These are phyloP conservation scores for Favolaschia claudopus DNA, from an alignment of 768 basidiomycete species.

Conservation along the genomic window DNA sequence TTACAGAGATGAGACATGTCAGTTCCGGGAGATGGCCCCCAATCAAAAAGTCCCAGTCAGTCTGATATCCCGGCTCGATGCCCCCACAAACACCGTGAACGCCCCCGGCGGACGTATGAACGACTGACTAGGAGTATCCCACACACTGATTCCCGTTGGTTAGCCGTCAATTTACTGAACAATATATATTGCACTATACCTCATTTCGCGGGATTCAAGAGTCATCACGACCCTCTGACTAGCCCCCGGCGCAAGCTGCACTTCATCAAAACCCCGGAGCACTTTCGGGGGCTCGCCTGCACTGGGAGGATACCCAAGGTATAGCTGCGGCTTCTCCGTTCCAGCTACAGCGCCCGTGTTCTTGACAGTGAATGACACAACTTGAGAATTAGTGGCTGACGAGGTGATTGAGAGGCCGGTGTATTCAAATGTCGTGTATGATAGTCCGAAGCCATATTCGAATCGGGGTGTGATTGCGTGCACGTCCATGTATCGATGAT, in stretches of 20 bases:
- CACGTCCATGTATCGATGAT: constrained; percentile 70
- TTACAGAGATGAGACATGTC: too few relatives aligned
- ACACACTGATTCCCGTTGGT: too few relatives aligned
- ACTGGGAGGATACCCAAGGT: constrained; percentile 53
- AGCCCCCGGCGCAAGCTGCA: constrained; percentile 44
- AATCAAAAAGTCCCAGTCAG: constrained; percentile 42
- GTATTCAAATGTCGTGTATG: constrained; percentile 76
- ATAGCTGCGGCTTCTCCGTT: constrained; percentile 61
- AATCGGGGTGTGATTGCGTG: constrained; percentile 59
- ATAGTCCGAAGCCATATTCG: constrained; percentile 76
- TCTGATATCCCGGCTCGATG: constrained; percentile 55
- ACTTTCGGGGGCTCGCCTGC: constrained; percentile 59
- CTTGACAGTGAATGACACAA: constrained; percentile 50
- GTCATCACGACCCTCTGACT: constrained; percentile 44
- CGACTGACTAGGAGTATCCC: constrained; percentile 59
- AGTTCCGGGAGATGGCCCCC: too few relatives aligned
- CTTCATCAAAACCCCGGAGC: constrained; percentile 58
- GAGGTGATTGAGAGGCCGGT: constrained; percentile 51
- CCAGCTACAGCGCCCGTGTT: constrained; percentile 57
- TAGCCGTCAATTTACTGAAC: too few relatives aligned
- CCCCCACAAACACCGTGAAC: constrained; percentile 61
- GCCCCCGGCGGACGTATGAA: constrained; percentile 58
- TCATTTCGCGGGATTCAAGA: constrained; percentile 50
- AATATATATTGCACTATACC: constrained; percentile 36
- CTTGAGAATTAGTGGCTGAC: constrained; percentile 40